These are phyloP conservation scores for Tolypocladium tundrense DNA, from an alignment of 2,329 filamentous ascomycete genomes.

Conservation along the genomic window DNA sequence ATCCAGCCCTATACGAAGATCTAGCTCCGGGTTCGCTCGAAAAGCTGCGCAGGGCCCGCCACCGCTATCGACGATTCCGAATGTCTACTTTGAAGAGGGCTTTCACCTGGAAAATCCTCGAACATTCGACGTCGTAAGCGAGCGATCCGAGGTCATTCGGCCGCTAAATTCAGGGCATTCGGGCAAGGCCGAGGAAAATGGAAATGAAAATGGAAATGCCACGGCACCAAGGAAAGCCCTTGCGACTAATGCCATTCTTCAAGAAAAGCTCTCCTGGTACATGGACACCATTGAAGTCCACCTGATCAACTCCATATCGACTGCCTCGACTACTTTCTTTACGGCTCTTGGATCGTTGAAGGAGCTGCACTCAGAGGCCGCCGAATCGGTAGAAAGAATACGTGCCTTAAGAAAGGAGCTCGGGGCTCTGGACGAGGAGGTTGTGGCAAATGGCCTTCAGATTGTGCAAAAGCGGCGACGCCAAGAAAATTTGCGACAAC, in stretches of 20 bases:
- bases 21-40: conserved; percentile 39
- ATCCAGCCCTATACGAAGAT: conserved; percentile 30
- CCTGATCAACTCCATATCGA: conserved; percentile 90
- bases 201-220: conserved; percentile 37
- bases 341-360: conserved; percentile 83
- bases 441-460: conserved; percentile 75
- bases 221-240: conserved; percentile 66
- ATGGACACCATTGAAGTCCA: conserved; percentile 99
- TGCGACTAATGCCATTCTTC: conserved; percentile 91
- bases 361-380: conserved; percentile 84
- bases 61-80: conserved; percentile 83
- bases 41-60: conserved; percentile 63
- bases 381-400: conserved; percentile 82
- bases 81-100: conserved; percentile 87
- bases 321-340: conserved; percentile 92
- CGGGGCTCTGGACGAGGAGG: conserved; percentile 70
- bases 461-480: conserved; percentile 75
- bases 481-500: conserved; percentile 72
- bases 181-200: conserved; percentile 46
- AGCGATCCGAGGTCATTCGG: conserved; percentile 90
- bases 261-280: conserved; percentile 98
- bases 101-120: conserved; percentile 94
- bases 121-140: conserved; percentile 93
- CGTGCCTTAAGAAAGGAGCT: conserved; percentile 72
- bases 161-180: conserved; percentile 44